Evolutionary conservation across 2,329 filamentous ascomycete genomes (phyloP), one percentile per base, ranked within the genome.

Genomic region (Exophiala dermatitidis): DNA sequence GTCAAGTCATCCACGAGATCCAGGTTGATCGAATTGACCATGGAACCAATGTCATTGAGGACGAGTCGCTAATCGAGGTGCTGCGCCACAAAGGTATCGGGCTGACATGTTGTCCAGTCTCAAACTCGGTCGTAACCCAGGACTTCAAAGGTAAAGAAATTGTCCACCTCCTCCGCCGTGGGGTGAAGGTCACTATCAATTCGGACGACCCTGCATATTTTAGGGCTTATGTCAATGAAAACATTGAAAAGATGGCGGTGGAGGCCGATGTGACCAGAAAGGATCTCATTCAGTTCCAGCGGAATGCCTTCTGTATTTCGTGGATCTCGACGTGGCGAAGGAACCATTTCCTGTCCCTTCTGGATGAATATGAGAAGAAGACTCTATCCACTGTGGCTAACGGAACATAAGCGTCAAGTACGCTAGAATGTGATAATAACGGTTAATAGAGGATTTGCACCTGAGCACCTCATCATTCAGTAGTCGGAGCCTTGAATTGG

Each of bases 1-100:
- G 62, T 1, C 68, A 76, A 53, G 54, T 48, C n/a, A 42, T 62
- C 36, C 44, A 56, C 8, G 59, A 63, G 38, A 56, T 64, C 30
- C 49, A 60, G 40, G 57, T 59, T 28, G 60, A 64, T 31, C 51
- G 62, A 5, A 60, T 64, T 43, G 62, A 64, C 41, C 62, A 64
- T 42, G 62, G 62, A 12, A 60, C 59, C 5, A 63, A 63, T 38
- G 56, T 62, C 41, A 40, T 62, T 19, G 62, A 61, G 8, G 43
- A 56, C 10, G 46, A 50, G 2, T 38, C 48, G 1, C 53, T 64
- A 29, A 32, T 64, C 33, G 42, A 52, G 4, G 47, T 52, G 2
- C 30, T 62, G 6, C 44, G 42, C 33, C 8, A 42, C 3, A 47
- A 49, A 12, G 54, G 57, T 12, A 54, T 63, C 30, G 59, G 61